These are phyloP conservation scores for Dichotomopilus funicola DNA, from an alignment of 2,329 filamentous ascomycete genomes.

Conservation along the genomic window DNA sequence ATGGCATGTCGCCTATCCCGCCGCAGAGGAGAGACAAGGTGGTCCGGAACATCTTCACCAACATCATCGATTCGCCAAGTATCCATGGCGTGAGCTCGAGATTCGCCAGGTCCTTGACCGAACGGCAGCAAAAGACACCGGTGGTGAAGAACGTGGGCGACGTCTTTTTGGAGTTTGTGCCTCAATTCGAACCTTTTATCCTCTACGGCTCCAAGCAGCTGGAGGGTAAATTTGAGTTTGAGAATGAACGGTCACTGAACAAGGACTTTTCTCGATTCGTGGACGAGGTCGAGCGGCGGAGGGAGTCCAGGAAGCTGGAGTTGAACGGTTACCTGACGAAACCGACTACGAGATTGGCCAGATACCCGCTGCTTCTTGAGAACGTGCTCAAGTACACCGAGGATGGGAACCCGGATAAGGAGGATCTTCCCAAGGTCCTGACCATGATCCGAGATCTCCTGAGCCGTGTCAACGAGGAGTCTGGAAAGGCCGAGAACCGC, in stretches of 20 bases:
- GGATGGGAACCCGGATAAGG: constrained; percentile 80
- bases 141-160: constrained; percentile 88
- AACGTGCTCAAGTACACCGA: constrained; percentile 89
- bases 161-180: constrained; percentile 87
- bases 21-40: constrained; percentile 82
- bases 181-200: constrained; percentile 92
- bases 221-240: constrained; percentile 96
- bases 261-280: constrained; percentile 83
- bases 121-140: constrained; percentile 81
- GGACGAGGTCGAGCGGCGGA: constrained; percentile 90
- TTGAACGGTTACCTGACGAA: constrained; percentile 97
- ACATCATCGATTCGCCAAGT: constrained; percentile 74
- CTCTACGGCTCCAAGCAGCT: constrained; percentile 92
- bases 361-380: constrained; percentile 87
- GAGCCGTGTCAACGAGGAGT: constrained; percentile 84
- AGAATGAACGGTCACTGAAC: constrained; percentile 87
- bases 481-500: constrained; percentile 93
- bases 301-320: constrained; percentile 94
- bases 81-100: constrained; percentile 87
- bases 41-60: constrained; percentile 90
- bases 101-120: constrained; percentile 81
- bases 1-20: constrained; percentile 69
- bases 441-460: constrained; percentile 80
- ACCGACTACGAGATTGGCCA: constrained; percentile 86
- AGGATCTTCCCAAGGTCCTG: constrained; percentile 87